phyloP scores from a whole-genome alignment of 2,329 filamentous ascomycete species.

The Dothiorella sarmentorum region DNA sequence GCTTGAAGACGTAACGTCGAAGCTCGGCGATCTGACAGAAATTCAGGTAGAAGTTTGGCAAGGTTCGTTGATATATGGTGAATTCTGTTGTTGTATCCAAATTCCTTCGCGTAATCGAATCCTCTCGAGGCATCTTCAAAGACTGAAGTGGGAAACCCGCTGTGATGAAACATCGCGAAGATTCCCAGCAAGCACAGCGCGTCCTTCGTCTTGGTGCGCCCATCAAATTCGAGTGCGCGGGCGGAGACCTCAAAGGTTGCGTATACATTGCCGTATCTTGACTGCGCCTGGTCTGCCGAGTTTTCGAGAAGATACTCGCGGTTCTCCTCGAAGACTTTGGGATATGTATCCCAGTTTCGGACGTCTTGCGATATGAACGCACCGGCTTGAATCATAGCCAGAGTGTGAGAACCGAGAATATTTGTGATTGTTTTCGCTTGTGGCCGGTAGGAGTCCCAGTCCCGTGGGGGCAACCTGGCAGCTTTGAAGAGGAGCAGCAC shows the following conservation, averaged over 20 bases:
- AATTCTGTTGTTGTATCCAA: background rate
- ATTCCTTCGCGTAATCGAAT: slow-evolving; percentile 6
- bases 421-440: background rate
- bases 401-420: background rate
- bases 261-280: background rate
- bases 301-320: background rate
- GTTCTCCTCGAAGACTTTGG: background rate
- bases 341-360: background rate
- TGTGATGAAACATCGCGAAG: slow-evolving; percentile 29
- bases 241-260: background rate
- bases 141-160: background rate
- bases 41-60: background rate
- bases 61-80: background rate
- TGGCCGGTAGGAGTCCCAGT: background rate
- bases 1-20: background rate
- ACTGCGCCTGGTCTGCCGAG: background rate
- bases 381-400: background rate
- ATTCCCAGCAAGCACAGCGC: slow-evolving; percentile 23
- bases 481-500: background rate
- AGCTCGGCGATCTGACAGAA: background rate
- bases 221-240: background rate
- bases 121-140: slow-evolving; percentile 9
- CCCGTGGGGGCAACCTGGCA: background rate
- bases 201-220: slow-evolving; percentile 22
- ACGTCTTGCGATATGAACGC: background rate